Evolutionary conservation across 768 basidiomycete species (phyloP), one percentile per base, ranked within the genome.

Genomic region (Tephrocybe sp.): DNA sequence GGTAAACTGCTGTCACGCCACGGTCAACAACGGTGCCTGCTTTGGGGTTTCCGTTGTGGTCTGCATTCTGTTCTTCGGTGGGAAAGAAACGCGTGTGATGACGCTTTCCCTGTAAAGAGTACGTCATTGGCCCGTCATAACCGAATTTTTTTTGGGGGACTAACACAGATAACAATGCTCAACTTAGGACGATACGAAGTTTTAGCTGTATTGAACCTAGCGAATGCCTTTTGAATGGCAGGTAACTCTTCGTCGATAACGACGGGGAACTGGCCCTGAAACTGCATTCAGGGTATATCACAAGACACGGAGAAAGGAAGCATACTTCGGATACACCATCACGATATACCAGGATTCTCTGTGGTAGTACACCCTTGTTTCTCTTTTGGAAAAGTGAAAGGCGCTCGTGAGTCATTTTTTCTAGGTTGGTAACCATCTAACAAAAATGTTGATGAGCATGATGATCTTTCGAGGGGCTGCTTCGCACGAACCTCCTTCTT

Each of bases 1-100:
- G 69, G 44, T 81, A 85, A 0, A 84, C 73, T 9, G 89, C 64
- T 1, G 79, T 90, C 19, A 92, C 79, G 28, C 90, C 91, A 25
- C 79, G 76, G 65, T 93, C 90, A n/a, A 89, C 84, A 2, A 92
- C 83, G 1, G 89, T 89, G 2, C 90, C 90, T 0, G 89, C 80
- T 11, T 74, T 75, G 0, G 89, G 86, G 59, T 93, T 92, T 0
- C 86, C 86, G 50, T 86, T 84, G 35, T 64, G 64, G 60, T 87
- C 85, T 3, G 77, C 84, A 31, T 78, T 63, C 1, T 62, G 63
- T 5, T 62, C 59, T 40, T 79, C 73, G 0, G 81, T 77, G 0
- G 88, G 83, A 59, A 82, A 90, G 69, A 86, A 84, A 7, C 86
- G 76, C 13, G 78, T 80, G 58, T 80, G 75, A 35, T 77, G 75